Conservation (phyloP, 1,139 yeast genomes). For the Diutina siamensis region DNA sequence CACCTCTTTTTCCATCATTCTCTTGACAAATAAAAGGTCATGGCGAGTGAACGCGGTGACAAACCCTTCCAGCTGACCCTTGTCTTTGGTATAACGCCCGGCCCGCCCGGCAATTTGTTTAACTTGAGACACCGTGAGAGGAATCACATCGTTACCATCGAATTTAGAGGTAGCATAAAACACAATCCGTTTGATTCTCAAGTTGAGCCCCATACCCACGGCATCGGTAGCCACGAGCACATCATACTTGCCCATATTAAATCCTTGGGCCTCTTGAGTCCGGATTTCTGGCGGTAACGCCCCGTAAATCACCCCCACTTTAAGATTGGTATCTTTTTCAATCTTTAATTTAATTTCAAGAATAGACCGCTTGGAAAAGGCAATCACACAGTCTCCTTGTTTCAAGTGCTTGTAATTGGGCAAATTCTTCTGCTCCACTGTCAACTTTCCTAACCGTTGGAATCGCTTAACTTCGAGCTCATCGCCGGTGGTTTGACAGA, state of each 20-base stretch:
- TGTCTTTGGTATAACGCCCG: slow-evolving; percentile 50
- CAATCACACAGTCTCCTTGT: slow-evolving; percentile 83
- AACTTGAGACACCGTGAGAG: slow-evolving; percentile 50
- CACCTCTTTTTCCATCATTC: slow-evolving; percentile 36
- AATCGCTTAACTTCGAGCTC: slow-evolving; percentile 56
- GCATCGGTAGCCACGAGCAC: slow-evolving; percentile 92
- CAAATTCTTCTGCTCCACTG: slow-evolving; percentile 33
- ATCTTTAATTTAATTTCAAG: slow-evolving; percentile 53
- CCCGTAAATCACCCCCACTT: slow-evolving; percentile 89
- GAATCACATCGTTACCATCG: slow-evolving; percentile 45
- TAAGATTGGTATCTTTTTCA: slow-evolving; percentile 46
- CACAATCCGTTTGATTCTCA: slow-evolving; percentile 69
- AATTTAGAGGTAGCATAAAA: slow-evolving; percentile 61
- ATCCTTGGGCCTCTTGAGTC: slow-evolving; percentile 67
- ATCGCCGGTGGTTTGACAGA: slow-evolving; percentile 70
- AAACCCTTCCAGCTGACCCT: slow-evolving; percentile 41
- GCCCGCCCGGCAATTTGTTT: slow-evolving; percentile 97
- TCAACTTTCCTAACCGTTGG: slow-evolving; percentile 61
- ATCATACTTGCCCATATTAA: slow-evolving; percentile 68
- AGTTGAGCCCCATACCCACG: slow-evolving; percentile 91
- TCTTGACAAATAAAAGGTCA: slow-evolving; percentile 32
- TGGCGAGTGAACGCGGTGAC: slow-evolving; percentile 41
- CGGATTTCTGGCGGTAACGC: slow-evolving; percentile 94
- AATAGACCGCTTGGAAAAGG: slow-evolving; percentile 68
- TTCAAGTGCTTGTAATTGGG: slow-evolving; percentile 26